Conservation (phyloP, 345 rosid genomes). For the Sisymbrium irio region DNA sequence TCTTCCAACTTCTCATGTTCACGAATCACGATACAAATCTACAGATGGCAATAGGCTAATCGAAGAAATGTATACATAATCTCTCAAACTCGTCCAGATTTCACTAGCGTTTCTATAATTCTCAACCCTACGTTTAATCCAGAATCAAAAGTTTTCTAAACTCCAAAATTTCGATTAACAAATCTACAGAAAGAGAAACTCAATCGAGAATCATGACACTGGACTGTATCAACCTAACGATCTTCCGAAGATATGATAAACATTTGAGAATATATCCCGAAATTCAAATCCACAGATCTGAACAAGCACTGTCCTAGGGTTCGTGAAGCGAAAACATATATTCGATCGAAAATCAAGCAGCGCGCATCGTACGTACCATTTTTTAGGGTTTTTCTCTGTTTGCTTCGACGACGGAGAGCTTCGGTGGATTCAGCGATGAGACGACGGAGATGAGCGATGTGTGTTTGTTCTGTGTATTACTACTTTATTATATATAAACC, state of each 20-base stretch:
- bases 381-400: conserved; percentile 1
- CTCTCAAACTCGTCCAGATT: neutral
- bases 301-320: neutral
- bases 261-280: neutral
- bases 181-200: neutral
- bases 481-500: neutral
- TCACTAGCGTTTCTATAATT: neutral
- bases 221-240: neutral
- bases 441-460: conserved; percentile 19
- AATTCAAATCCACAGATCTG: conserved; percentile 11
- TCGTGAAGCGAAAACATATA: neutral
- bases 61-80: neutral
- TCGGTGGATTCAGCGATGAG: conserved; percentile 18
- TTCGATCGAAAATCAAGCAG: neutral
- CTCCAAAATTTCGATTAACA: neutral
- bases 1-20: neutral
- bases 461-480: neutral
- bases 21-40: neutral
- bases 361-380: conserved; percentile 22
- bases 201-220: neutral
- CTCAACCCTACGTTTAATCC: neutral
- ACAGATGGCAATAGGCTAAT: neutral
- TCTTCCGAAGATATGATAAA: neutral
- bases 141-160: neutral
- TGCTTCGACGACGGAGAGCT: conserved; percentile 2